Evolutionary conservation across 2,329 filamentous ascomycete genomes (phyloP), one percentile per base, ranked within the genome.

Genomic region (Akanthomyces muscarius): DNA sequence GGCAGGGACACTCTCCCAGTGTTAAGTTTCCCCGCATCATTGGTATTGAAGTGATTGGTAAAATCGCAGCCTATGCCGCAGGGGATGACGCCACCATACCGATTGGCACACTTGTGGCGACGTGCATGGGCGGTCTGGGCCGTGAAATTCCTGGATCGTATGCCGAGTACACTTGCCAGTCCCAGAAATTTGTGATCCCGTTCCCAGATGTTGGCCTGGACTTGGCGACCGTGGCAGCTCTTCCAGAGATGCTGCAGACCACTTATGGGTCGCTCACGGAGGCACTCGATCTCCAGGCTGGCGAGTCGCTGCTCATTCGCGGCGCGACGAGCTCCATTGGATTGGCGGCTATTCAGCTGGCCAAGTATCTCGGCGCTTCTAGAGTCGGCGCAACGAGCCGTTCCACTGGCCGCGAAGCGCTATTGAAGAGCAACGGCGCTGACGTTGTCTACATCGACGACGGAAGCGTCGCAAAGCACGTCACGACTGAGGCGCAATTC

Each of bases 181-280:
- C 44, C 10, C 30, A 41, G 2, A 16, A 48, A 13, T 59, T 59
- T 25, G 47, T 59, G 4, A 16, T 38, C 25, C 44, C 56, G 2
- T 50, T 59, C 21, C 44, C 56, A n/a, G 47, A 59, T 8, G 16
- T 50, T n/a, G 36, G 44, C 8, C 45, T 59, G 5, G 21, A 48
- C n/a, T 47, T 50, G 33, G 42, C 44, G 25, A 59, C 56, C 23
- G 33, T 59, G 18, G 56, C 56, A 8, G 56, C 56, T 7, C 25
- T 59, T 13, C 56, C 56, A n/a, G 56, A 59, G 30, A 59, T 59
- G 56, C 47, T 59, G 14, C 56, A 59, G 44, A 59, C 56, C 23
- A 50, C 56, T 5, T 59, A 59, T 25, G 56, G 56, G 4, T 59
- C 56, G 18, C 45, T 59, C 8, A 59, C 56, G 5, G 41, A 59